Percentiles rank a stretch among this genome's conserved stretches.
Conservation (phyloP, 306 rosid genomes). For the Medicago ruthenica region DNA sequence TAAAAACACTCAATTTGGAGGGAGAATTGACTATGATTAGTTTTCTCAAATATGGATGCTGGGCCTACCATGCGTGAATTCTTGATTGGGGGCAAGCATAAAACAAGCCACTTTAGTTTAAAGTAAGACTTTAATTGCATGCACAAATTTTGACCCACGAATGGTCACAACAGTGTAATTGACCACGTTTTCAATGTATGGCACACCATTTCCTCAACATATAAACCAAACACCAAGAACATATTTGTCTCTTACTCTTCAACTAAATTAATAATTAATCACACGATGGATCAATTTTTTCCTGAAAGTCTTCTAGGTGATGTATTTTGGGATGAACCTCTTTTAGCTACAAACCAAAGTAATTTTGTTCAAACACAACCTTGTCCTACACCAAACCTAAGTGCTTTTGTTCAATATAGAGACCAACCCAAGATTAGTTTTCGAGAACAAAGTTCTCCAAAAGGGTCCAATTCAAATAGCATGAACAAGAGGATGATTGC, state of each 20-base stretch:
- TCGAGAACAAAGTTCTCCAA: background rate
- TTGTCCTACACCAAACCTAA: slow-evolving; percentile 30
- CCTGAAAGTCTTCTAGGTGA: slow-evolving; percentile 54
- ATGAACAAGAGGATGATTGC: slow-evolving; percentile 54
- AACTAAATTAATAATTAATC: background rate
- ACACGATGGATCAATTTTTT: slow-evolving; percentile 46
- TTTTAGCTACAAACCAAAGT: slow-evolving; percentile 28
- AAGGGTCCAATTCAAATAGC: slow-evolving; percentile 15
- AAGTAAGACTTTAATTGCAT: background rate
- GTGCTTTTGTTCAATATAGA: slow-evolving; percentile 58
- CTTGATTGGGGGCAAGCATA: slow-evolving; percentile 35
- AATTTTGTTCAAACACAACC: slow-evolving; percentile 37
- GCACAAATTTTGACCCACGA: slow-evolving; percentile 44
- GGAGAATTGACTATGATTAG: background rate
- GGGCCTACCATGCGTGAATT: background rate
- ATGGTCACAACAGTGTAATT: slow-evolving; percentile 34
- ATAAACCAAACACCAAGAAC: slow-evolving; percentile 5
- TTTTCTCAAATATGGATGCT: background rate
- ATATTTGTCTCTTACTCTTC: slow-evolving; percentile 4
- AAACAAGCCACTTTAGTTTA: background rate
- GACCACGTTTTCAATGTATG: slow-evolving; percentile 58
- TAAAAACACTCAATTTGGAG: background rate
- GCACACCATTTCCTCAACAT: background rate
- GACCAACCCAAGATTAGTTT: slow-evolving; percentile 30
- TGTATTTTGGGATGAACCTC: slow-evolving; percentile 46